Evolutionary conservation across 805 yeast genomes (phyloP).

Genomic region (Danielozyma ontarioensis): DNA sequence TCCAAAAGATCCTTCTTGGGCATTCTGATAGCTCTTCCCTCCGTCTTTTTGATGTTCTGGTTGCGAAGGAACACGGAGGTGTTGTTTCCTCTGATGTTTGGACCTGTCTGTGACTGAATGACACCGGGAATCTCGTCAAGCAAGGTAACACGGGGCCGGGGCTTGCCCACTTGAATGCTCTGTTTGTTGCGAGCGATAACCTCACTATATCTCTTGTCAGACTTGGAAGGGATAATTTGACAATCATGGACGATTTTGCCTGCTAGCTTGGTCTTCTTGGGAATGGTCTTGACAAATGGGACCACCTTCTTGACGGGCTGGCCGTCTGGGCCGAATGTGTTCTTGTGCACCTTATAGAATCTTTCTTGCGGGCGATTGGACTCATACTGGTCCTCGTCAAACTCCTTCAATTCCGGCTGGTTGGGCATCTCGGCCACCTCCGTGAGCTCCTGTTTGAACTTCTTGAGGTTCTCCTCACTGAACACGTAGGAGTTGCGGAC

Average conservation of each 20-base stretch:
- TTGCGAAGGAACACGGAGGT: conserved; percentile 62
- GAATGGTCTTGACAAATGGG: conserved; percentile 85
- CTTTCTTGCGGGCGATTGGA: conserved; percentile 16
- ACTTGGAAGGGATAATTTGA: conserved; percentile 73
- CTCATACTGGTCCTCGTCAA: conserved; percentile 17
- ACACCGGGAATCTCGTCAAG: conserved; percentile 83
- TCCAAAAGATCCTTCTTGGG: conserved; percentile 90
- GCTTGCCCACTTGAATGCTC: conserved; percentile 47
- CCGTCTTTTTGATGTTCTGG: conserved; percentile 45
- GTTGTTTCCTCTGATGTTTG: conserved; percentile 64
- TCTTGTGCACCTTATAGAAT: conserved; percentile 29
- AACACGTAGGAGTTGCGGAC: conserved; percentile 86
- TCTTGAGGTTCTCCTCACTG: conserved; percentile 75
- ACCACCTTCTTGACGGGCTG: conserved; percentile 39
- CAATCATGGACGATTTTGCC: conserved; percentile 95
- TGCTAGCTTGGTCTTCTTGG: conserved; percentile 76
- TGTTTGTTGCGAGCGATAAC: conserved; percentile 48
- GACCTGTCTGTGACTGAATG: conserved; percentile 80
- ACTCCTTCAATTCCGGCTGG: conserved; percentile 42
- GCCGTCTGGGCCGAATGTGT: conserved; percentile 15
- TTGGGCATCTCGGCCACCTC: conserved; percentile 50
- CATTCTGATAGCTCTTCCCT: conserved; percentile 90
- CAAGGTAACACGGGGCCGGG: conserved; percentile 61
- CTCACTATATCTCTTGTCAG: conserved; percentile 65
- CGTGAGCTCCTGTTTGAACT: conserved; percentile 46